phyloP scores from a whole-genome alignment of 805 yeast species.

The Metschnikowia peoriensis region DNA sequence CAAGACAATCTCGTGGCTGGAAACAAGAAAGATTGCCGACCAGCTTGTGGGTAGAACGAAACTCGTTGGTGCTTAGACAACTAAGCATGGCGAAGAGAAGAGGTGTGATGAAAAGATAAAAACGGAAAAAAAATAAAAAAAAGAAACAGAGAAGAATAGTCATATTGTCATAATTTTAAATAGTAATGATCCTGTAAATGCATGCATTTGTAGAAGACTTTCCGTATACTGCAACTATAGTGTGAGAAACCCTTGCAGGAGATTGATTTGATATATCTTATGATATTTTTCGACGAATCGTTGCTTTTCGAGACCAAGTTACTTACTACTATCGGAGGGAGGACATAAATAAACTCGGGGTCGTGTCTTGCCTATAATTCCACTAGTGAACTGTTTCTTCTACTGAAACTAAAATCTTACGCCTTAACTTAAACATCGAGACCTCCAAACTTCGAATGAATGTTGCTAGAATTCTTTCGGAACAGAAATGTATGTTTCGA shows the following conservation, averaged over 20 bases:
- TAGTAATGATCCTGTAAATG: neutral
- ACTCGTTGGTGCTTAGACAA: neutral
- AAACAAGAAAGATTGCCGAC: constrained; percentile 74
- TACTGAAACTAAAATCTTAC: neutral
- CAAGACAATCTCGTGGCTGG: constrained; percentile 80
- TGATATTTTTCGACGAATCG: too few relatives aligned
- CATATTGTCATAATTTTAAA: neutral
- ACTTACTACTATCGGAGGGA: too few relatives aligned
- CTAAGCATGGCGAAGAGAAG: too few relatives aligned
- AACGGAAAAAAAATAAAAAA: neutral
- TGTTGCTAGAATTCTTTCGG: neutral
- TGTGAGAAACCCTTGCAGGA: too few relatives aligned
- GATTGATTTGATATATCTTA: too few relatives aligned
- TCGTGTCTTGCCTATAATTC: too few relatives aligned
- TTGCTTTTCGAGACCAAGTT: too few relatives aligned
- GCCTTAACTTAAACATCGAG: neutral
- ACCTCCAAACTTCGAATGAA: neutral
- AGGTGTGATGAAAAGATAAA: neutral
- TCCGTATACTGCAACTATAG: neutral
- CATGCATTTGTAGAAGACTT: neutral
- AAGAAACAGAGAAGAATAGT: neutral
- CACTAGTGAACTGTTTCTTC: neutral
- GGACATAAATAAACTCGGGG: too few relatives aligned
- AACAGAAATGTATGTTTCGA: neutral
- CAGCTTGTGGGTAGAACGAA: constrained; percentile 70